A percentile compares a stretch with the other conserved stretches of the same genome.
phyloP scores from a whole-genome alignment of 495 filamentous ascomycete genomes.

The Cenococcum geophilum region DNA sequence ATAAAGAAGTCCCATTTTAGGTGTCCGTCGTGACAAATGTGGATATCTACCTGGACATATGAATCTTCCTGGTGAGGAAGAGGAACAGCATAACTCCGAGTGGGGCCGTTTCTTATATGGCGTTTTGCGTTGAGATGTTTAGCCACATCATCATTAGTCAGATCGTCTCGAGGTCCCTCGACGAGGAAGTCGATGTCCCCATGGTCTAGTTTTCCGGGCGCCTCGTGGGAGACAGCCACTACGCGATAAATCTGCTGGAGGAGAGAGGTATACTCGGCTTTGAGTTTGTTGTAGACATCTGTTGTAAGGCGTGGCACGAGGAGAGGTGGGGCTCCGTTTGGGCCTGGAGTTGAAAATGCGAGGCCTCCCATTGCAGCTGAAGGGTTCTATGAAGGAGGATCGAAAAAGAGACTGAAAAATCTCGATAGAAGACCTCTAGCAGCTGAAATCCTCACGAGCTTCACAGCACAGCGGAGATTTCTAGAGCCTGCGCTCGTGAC shows the following conservation, averaged over 20 bases:
- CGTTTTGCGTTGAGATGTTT: slow-evolving; percentile 6
- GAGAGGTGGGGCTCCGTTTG: slow-evolving; percentile 24
- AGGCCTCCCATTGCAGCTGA: slow-evolving; percentile 32
- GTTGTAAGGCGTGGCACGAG: slow-evolving; percentile 29
- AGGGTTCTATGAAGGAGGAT: no score
- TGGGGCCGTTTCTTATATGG: slow-evolving; percentile 6
- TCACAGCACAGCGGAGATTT: no score
- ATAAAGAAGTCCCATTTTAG: slow-evolving; percentile 58
- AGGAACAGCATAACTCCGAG: slow-evolving; percentile 20
- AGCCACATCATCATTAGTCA: slow-evolving; percentile 4
- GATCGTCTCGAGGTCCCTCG: slow-evolving; percentile 12
- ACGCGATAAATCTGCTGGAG: slow-evolving; percentile 12
- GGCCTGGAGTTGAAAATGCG: slow-evolving; percentile 30
- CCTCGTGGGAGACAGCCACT: slow-evolving; percentile 26
- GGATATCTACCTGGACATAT: slow-evolving; percentile 61
- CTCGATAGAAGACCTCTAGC: no score
- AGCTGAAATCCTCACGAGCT: no score
- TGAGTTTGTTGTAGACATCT: slow-evolving; percentile 22
- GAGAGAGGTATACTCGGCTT: slow-evolving; percentile 1
- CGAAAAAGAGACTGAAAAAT: no score
- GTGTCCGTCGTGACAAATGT: slow-evolving; percentile 41
- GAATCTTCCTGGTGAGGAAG: slow-evolving; percentile 23
- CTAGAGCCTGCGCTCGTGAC: no score
- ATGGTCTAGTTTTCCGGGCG: slow-evolving; percentile 33
- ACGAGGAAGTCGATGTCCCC: slow-evolving; percentile 40